A percentile compares a stretch with the other conserved stretches of the same genome.
These are phyloP conservation scores for Aaosphaeria arxii DNA, from an alignment of 2,329 filamentous ascomycete species.

Conservation along the genomic window DNA sequence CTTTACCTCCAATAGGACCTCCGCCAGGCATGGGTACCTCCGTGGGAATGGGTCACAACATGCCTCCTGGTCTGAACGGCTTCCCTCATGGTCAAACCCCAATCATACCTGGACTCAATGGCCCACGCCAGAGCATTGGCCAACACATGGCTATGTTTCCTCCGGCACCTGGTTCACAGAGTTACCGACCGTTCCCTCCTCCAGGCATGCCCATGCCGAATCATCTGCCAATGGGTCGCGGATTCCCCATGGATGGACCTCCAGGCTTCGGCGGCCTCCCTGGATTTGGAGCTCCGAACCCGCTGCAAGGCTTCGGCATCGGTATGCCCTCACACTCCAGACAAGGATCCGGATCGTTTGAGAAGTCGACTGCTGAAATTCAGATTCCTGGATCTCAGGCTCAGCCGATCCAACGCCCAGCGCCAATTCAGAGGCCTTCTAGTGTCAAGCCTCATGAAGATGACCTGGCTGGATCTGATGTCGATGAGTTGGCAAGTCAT, in stretches of 20 bases:
- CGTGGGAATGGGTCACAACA: conserved; percentile 46
- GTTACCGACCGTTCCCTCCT: conserved; percentile 53
- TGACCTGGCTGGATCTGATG: conserved; percentile 45
- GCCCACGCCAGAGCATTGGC: conserved; percentile 48
- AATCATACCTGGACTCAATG: conserved; percentile 53
- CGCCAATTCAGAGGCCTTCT: conserved; percentile 82
- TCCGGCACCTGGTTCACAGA: conserved; percentile 50
- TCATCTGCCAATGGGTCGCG: conserved; percentile 55
- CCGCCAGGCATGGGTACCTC: conserved; percentile 59
- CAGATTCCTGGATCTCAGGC: conserved; percentile 49
- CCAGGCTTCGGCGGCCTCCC: conserved; percentile 53
- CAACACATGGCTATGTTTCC: conserved; percentile 56
- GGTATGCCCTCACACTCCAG: conserved; percentile 63
- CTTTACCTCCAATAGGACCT: conserved; percentile 62
- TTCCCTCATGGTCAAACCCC: conserved; percentile 52
- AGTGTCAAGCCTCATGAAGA: conserved; percentile 61
- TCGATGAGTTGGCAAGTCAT: conserved; percentile 73
- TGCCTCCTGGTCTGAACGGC: conserved; percentile 49
- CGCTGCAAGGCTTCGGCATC: conserved; percentile 40
- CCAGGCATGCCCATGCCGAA: conserved; percentile 58
- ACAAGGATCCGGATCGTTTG: conserved; percentile 67
- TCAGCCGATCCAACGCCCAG: conserved; percentile 76
- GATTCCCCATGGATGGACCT: conserved; percentile 54
- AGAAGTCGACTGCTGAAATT: conserved; percentile 58
- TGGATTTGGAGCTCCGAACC: conserved; percentile 31